phyloP scores from a whole-genome alignment of 2,329 filamentous ascomycete genomes.

The Trichoderma citrinoviride region DNA sequence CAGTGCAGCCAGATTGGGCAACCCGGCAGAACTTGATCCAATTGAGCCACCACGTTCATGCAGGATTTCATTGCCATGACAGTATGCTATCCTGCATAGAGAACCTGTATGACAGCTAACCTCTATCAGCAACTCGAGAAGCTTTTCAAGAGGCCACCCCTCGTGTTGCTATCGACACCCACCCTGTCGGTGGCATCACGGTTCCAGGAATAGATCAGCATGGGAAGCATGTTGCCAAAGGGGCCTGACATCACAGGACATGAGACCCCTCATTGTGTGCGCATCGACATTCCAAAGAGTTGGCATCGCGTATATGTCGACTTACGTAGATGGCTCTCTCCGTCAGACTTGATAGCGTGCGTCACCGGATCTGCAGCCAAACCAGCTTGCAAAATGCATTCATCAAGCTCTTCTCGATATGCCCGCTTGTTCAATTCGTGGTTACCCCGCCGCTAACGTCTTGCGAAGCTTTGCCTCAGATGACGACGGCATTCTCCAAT shows the following conservation, averaged over 20 bases:
- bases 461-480: constrained; percentile 17
- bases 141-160: neutral
- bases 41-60: too few species aligned
- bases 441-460: constrained; percentile 17
- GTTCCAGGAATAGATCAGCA: neutral
- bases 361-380: constrained; percentile 16
- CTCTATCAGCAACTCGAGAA: too few species aligned
- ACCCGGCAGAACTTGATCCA: too few species aligned
- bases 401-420: neutral
- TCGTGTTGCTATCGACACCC: constrained; percentile 16
- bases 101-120: too few species aligned
- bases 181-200: neutral
- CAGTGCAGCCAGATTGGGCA: too few species aligned
- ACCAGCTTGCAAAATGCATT: neutral
- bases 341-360: constrained; percentile 13
- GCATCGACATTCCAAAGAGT: constrained; percentile 7
- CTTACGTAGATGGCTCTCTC: constrained; percentile 7
- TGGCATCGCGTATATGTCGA: neutral
- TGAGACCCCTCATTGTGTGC: constrained; percentile 12
- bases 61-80: too few species aligned
- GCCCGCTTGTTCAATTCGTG: neutral
- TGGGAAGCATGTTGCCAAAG: neutral
- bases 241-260: neutral
- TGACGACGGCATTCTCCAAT: constrained; percentile 13
- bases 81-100: too few species aligned